Percentiles rank a stretch among this genome's conserved stretches.
phyloP scores from a whole-genome alignment of 306 rosid species.

The Lathyrus oleraceus region DNA sequence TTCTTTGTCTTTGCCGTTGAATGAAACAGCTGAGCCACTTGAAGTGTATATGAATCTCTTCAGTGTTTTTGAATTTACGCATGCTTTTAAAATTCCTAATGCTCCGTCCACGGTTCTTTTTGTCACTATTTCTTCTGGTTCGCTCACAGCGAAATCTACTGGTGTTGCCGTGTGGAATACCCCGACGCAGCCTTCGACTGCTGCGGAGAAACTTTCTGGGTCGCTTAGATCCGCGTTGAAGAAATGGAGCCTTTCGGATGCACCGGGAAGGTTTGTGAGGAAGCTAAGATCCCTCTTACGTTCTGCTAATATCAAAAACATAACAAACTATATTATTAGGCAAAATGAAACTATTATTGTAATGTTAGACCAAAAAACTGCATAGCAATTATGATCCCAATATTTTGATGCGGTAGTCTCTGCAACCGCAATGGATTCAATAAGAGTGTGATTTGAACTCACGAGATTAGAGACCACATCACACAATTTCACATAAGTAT shows the following conservation, averaged over 20 bases:
- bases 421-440: too few species aligned
- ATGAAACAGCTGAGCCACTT: conserved; percentile 39
- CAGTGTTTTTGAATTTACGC: conserved; percentile 47
- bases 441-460: too few species aligned
- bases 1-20: background rate
- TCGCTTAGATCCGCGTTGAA: conserved; percentile 58
- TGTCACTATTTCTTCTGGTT: conserved; percentile 48
- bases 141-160: conserved; percentile 37
- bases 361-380: too few species aligned
- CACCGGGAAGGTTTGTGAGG: conserved; percentile 58
- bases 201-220: conserved; percentile 52
- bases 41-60: conserved; percentile 69
- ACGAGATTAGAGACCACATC: too few species aligned
- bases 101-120: conserved; percentile 50
- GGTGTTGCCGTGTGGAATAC: conserved; percentile 62
- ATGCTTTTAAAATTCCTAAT: conserved; percentile 50
- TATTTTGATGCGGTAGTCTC: too few species aligned
- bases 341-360: too few species aligned
- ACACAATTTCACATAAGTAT: too few species aligned
- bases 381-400: too few species aligned
- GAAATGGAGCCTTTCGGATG: conserved; percentile 51
- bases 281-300: conserved; percentile 40
- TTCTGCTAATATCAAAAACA: conserved; percentile 18
- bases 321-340: background rate
- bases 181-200: conserved; percentile 56